Conservation (phyloP, 2,329 filamentous ascomycete genomes). For the Alternaria conjuncta region DNA sequence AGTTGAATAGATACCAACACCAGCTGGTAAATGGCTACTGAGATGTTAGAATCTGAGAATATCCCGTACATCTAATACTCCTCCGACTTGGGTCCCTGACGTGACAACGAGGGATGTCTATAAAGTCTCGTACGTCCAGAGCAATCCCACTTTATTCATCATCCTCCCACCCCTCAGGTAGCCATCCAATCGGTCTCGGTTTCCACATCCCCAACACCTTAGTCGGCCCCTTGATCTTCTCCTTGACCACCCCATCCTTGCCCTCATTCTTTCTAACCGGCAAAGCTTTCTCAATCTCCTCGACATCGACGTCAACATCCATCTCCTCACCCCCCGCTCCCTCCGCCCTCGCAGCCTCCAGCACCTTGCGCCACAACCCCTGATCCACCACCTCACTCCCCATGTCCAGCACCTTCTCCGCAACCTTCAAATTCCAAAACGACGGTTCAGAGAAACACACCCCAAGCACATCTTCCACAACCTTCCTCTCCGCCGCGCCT, state of each 20-base stretch:
- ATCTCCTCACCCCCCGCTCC: not conserved
- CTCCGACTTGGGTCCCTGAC: not conserved
- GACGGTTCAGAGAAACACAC: constrained; percentile 47
- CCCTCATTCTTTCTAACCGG: not conserved
- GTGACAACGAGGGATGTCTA: not conserved
- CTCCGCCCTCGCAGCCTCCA: constrained; percentile 38
- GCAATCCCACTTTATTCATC: constrained; percentile 21
- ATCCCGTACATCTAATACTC: not conserved
- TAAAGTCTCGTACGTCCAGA: not conserved
- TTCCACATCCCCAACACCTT: constrained; percentile 45
- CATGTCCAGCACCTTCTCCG: constrained; percentile 41
- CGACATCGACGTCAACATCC: constrained; percentile 15
- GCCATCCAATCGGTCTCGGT: constrained; percentile 38
- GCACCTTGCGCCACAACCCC: constrained; percentile 29
- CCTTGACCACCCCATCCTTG: not conserved
- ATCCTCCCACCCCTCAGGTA: constrained; percentile 34
- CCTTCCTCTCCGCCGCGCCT: not conserved
- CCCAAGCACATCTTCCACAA: constrained; percentile 18
- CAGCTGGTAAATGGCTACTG: not conserved
- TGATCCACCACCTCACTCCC: constrained; percentile 11
- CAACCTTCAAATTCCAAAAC: constrained; percentile 48
- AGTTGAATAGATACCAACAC: not conserved
- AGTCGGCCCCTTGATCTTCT: constrained; percentile 32
- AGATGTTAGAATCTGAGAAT: not conserved
- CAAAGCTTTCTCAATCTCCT: not conserved